Percentiles rank a stretch among this genome's conserved stretches.
These are phyloP conservation scores for Solanum piurae DNA, from an alignment of 257 asterid species.

Conservation along the genomic window DNA sequence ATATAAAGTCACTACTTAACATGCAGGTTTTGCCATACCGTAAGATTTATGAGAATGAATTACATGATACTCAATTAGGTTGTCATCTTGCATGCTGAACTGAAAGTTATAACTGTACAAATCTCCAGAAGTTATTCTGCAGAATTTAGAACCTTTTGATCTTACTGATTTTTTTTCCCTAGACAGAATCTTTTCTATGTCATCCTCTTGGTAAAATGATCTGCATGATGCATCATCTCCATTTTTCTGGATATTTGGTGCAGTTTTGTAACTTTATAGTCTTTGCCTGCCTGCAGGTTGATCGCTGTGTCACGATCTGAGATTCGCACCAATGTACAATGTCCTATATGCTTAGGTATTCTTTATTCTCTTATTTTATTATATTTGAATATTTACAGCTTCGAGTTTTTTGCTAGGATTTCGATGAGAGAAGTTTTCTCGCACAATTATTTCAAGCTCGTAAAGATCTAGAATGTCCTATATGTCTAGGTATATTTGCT, in stretches of 20 bases:
- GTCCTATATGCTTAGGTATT: constrained; percentile 44
- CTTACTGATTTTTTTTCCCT: neutral
- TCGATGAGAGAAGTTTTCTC: constrained; percentile 9
- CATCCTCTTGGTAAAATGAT: neutral
- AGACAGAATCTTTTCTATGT: neutral
- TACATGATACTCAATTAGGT: neutral
- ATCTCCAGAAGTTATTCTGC: neutral
- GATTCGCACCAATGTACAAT: constrained; percentile 30
- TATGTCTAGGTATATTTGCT: constrained; percentile 25
- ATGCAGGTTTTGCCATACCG: neutral
- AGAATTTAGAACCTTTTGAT: neutral
- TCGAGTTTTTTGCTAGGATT: constrained; percentile 18
- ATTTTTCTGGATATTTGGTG: neutral
- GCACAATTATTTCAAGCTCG: constrained; percentile 9
- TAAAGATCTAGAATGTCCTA: constrained; percentile 19
- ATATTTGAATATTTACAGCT: neutral
- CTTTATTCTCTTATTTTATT: neutral
- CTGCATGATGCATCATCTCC: neutral
- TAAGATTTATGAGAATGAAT: neutral
- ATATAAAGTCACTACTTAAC: neutral
- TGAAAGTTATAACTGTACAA: neutral
- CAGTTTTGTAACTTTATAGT: neutral
- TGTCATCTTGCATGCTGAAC: neutral
- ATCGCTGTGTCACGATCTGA: constrained; percentile 19
- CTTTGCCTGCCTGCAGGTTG: constrained; percentile 14